These are phyloP conservation scores for Aspergillus candidus DNA, from an alignment of 2,329 filamentous ascomycete genomes.

Conservation along the genomic window DNA sequence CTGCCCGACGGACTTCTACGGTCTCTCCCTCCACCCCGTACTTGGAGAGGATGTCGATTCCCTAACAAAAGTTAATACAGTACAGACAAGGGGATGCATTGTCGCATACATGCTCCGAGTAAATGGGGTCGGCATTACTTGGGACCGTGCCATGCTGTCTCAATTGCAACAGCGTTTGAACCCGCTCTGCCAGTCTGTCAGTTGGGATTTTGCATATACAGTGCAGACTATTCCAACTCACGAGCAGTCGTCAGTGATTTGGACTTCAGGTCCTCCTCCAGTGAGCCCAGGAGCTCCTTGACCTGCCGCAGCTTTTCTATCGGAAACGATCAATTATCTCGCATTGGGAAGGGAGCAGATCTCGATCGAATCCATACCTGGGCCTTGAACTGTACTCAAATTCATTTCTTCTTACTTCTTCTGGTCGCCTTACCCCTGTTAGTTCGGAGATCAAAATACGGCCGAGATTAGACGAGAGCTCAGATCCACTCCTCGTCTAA, in stretches of 20 bases:
- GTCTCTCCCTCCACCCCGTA: constrained; percentile 67
- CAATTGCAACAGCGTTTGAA: constrained; percentile 52
- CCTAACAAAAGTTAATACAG: constrained; percentile 45
- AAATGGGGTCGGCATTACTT: constrained; percentile 70
- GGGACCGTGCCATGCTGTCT: constrained; percentile 74
- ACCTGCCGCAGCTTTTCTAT: constrained; percentile 65
- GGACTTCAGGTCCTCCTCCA: constrained; percentile 58
- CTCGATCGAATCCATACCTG: constrained; percentile 18
- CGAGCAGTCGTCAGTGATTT: constrained; percentile 54
- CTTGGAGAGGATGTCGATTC: constrained; percentile 63
- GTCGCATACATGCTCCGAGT: constrained; percentile 61
- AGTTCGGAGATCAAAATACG: too few relatives aligned
- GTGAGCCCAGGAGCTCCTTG: constrained; percentile 54
- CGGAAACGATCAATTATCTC: constrained; percentile 1
- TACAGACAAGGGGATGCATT: constrained; percentile 11
- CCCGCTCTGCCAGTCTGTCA: constrained; percentile 24
- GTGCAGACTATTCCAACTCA: constrained; percentile 35
- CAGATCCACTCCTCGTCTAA: too few relatives aligned
- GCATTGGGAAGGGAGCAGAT: not conserved
- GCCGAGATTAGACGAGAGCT: too few relatives aligned
- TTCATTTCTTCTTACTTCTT: constrained; percentile 16
- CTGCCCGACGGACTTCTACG: constrained; percentile 62
- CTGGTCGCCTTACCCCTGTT: not conserved
- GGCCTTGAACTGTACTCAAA: constrained; percentile 18
- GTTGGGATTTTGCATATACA: not conserved